Evolutionary conservation across 1,284 basidiomycete species (phyloP), one percentile per base, ranked within the genome.

Genomic region (Marasmius tenuissimus): DNA sequence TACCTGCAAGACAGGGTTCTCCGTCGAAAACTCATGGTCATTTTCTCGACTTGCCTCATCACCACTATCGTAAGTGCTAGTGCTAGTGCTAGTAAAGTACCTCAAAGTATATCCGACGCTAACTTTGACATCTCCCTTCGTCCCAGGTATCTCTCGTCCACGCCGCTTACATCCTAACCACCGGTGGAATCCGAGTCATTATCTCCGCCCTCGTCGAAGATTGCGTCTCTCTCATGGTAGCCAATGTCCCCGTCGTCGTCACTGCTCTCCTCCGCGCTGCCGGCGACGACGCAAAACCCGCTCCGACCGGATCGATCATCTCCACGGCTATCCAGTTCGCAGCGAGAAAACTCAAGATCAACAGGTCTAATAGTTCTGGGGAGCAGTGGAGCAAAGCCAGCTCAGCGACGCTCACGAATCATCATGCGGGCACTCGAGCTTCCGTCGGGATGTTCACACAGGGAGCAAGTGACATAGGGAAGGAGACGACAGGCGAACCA

Each of bases 141-240:
- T 10, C 27, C 27, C 42, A 62, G 61, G 78, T 78, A 10, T 77
- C 77, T n/a, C 68, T 80, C 47, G 75, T 79, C 3, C 78, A 80
- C 58, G 75, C 73, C 1, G 68, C 68, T 2, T 74, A 73, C 61
- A 77, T 79, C 60, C 66, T 80, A 59, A 69, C 64, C 20, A 62
- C 59, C 33, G 72, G 71, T 33, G 75, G 71, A 12, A 69, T 71
- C 45, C 68, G 69, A 38, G 75, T 77, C 14, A 51, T 79, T 52
- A 72, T 81, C 48, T 72, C 75, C 9, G 78, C 76, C 0, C 62
- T 79, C 35, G 76, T 79, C 42, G 79, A 75, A 70, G 75, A 78
- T 61, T 72, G 70, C 59, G 68, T 76, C 38, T 76, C 78, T 1
- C 68, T 80, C 20, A 73, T 77, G 22, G 78, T 80, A 18, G 76